phyloP scores from a whole-genome alignment of 345 rosid genomes.

The Crucihimalaya himalaica region DNA sequence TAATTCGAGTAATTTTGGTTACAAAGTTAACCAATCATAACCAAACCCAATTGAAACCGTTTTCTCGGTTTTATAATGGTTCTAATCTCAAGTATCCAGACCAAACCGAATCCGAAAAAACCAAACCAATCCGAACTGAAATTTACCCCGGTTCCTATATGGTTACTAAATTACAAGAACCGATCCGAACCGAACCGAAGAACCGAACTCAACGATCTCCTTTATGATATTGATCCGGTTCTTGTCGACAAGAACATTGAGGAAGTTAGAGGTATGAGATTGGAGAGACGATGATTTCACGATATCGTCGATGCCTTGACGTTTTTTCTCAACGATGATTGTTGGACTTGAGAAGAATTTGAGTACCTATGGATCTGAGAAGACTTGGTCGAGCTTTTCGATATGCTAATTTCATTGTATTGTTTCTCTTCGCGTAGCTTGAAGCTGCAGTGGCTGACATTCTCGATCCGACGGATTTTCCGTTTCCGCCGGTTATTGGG shows the following conservation, averaged over 20 bases:
- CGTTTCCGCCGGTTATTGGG: conserved; percentile 40
- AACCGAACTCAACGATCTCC: conserved; percentile 83
- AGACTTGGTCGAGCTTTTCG: conserved; percentile 70
- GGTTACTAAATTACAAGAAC: too few relatives aligned
- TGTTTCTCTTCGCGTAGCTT: conserved; percentile 71
- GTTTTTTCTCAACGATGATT: conserved; percentile 52
- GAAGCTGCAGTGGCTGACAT: conserved; percentile 63
- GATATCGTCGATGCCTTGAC: conserved; percentile 59
- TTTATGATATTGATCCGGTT: conserved; percentile 56
- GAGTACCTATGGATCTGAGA: conserved; percentile 51
- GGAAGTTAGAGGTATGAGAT: conserved; percentile 61
- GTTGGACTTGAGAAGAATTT: conserved; percentile 72
- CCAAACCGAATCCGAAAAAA: too few relatives aligned
- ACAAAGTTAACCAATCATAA: too few relatives aligned
- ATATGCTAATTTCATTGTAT: conserved; percentile 65
- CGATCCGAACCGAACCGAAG: too few relatives aligned
- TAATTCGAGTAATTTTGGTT: too few relatives aligned
- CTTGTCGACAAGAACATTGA: conserved; percentile 69
- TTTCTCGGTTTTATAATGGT: too few relatives aligned
- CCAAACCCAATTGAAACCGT: too few relatives aligned
- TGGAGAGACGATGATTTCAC: conserved; percentile 52
- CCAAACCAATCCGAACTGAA: too few relatives aligned
- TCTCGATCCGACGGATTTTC: conserved; percentile 49
- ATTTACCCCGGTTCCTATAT: too few relatives aligned
- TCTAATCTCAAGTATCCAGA: too few relatives aligned